Base-by-base conservation (phyloP, 1,139 yeast genomes). In the Nakaseomyces bracarensis region DNA sequence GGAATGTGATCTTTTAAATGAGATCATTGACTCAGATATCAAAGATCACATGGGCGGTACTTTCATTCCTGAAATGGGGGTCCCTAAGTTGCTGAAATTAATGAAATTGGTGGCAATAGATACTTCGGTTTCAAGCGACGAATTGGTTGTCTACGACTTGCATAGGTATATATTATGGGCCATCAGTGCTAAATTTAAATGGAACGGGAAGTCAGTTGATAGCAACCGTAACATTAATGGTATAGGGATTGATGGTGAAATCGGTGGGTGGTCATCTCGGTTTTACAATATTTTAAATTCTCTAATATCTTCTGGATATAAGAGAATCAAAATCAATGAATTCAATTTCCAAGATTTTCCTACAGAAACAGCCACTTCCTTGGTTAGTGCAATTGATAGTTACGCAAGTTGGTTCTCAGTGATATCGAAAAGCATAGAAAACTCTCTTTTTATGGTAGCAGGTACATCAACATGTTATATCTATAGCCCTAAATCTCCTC, bases 381-480 rank as follows among this genome's bases (percentile, higher is more conserved):
- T 41, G 2, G 48, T 51, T 3, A 64, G 75, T 3, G 63, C 64
- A 37, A 75, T 76, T 33, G 82, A 77, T 51, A 73, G 81, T 42
- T 76, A 77, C 49, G 72, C 76, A 1, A 75, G 79, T 2, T 75
- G 77, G 74, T 55, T 74, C 7, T 59, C 69, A 1, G 63, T 70
- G 1, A 47, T 57, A 49, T 47, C 54, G 8, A 22, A 48, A 23
- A 25, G 43, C 4, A 46, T 58, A 0, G 48, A 49, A 11, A 44
- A 49, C 8, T 52, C 63, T 7, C 48, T 75, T 15, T 64, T 74
- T 2, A 69, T 75, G 72, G 70, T 75, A 8, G 82, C 81, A 1
- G 82, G 82, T 0, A 77, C 82, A 0, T 75, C 80, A 4, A 75
- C 81, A 0, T 77, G 82, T 48, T 75, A 67, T 46, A 50, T 77